Conservation (phyloP, 2,329 filamentous ascomycete genomes). For the Pseudofabraea citricarpa region DNA sequence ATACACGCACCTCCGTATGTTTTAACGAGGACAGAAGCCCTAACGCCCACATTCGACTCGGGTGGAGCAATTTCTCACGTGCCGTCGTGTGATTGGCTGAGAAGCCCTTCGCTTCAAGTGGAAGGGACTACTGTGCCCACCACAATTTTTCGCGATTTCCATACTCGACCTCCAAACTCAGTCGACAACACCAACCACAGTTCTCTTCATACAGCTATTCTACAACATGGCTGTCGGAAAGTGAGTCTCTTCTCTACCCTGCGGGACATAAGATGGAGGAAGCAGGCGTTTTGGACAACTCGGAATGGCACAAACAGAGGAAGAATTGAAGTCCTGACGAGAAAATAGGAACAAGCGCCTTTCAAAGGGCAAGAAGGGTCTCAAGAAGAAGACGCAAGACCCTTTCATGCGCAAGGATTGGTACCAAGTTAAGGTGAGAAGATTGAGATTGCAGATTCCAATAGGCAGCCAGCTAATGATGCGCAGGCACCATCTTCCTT, state of each 20-base stretch:
- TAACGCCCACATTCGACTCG: too few relatives aligned
- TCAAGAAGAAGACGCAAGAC: conserved; percentile 99
- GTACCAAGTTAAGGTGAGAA: conserved; percentile 87
- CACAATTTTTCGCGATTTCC: conserved; percentile 6
- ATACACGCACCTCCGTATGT: too few relatives aligned
- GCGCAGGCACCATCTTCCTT: conserved; percentile 86
- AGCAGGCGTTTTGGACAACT: too few relatives aligned
- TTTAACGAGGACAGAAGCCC: too few relatives aligned
- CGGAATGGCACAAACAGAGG: too few relatives aligned
- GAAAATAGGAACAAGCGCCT: conserved; percentile 91
- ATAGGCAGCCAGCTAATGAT: conserved; percentile 20
- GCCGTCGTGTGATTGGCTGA: too few relatives aligned
- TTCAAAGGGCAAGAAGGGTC: conserved; percentile 99
- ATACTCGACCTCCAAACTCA: conserved; percentile 6
- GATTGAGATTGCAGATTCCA: conserved; percentile 3
- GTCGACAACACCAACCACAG: conserved; percentile 13
- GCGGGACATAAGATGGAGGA: too few relatives aligned
- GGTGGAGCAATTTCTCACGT: too few relatives aligned
- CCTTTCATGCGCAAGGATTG: conserved; percentile 99
- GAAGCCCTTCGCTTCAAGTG: too few relatives aligned
- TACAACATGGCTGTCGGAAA: conserved; percentile 84
- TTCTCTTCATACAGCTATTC: conserved; percentile 38
- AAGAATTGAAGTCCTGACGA: conserved; percentile 26
- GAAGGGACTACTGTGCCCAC: too few relatives aligned
- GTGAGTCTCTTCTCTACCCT: too few relatives aligned